These are phyloP conservation scores for Podospora pseudocomata DNA, from an alignment of 495 filamentous ascomycete species.

Conservation along the genomic window DNA sequence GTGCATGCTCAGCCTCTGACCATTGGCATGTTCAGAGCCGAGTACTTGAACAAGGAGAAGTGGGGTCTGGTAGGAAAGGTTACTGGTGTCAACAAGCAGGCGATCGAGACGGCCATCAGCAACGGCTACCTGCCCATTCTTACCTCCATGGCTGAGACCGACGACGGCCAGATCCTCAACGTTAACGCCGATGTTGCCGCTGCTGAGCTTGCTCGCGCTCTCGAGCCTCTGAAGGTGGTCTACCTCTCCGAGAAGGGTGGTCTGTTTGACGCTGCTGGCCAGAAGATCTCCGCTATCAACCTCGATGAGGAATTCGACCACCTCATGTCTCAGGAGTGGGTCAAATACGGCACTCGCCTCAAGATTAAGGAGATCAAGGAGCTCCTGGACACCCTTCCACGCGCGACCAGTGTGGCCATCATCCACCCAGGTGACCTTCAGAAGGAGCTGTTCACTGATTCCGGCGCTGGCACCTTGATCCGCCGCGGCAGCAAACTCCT, in stretches of 20 bases:
- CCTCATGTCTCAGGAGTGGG: slow-evolving; percentile 94
- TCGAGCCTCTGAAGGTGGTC: slow-evolving; percentile 96
- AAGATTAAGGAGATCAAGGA: slow-evolving; percentile 99
- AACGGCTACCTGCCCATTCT: slow-evolving; percentile 91
- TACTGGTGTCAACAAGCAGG: slow-evolving; percentile 83
- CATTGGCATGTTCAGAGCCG: slow-evolving; percentile 88
- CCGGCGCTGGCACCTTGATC: slow-evolving; percentile 92
- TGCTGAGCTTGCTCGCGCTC: slow-evolving; percentile 80
- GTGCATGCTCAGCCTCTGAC: slow-evolving; percentile 89
- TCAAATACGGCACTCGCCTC: slow-evolving; percentile 87
- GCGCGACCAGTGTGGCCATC: slow-evolving; percentile 93
- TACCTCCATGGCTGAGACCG: slow-evolving; percentile 94
- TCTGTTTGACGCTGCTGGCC: slow-evolving; percentile 86
- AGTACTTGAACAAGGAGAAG: slow-evolving; percentile 91
- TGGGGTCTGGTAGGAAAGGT: slow-evolving; percentile 96
- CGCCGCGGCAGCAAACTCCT: slow-evolving; percentile 88
- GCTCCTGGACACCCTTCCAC: slow-evolving; percentile 77
- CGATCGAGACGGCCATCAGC: slow-evolving; percentile 88
- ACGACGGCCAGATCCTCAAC: slow-evolving; percentile 91
- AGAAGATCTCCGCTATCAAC: slow-evolving; percentile 97
- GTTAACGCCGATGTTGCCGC: slow-evolving; percentile 98
- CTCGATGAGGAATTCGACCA: slow-evolving; percentile 95
- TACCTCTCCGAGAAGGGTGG: slow-evolving; percentile 98
- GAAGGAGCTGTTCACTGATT: slow-evolving; percentile 95
- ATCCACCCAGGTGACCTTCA: slow-evolving; percentile 93